Base-by-base conservation (phyloP, 106 monocot species). In the Platanthera zijinensis region DNA sequence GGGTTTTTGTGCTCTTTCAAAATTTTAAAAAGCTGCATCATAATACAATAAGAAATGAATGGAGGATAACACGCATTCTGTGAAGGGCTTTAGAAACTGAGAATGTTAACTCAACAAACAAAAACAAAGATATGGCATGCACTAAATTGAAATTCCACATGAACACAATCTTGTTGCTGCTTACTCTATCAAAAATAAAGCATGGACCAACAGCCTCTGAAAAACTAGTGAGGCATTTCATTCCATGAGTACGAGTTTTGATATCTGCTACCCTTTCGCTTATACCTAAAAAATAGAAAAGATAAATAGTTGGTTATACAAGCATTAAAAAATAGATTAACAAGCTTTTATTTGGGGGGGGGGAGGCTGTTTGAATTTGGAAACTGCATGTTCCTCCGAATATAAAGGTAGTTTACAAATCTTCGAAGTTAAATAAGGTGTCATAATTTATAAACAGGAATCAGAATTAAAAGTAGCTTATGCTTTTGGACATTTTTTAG, bases 1-100 rank as follows among this genome's bases (percentile, higher is more conserved):
- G 99, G 99, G 70, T 99, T 99, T 78, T 94, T 94, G 80, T 99
- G 99, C 67, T 94, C 99, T 74, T 90, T 99, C 94, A 99, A 92
- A 51, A 99, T 94, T 85, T 99, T 99, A 81, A 94, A 99, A 25
- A 99, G 83, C 99, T 99, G 79, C 28, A 57, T 59, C 66, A 66
- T 66, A 66, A 66, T 30, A 25, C 66, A 66, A 30, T 32, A 66
- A 32, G 1, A 66, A 66, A 10, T 32, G 66, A 66, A 62, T 7
- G 10, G 30, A 66, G 18, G 30, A 25, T 11, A 66, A 30, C 32
- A n/a, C 32, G 10, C 8, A 66, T 30, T 66, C 5, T 19, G 13
- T 66, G 10, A 66, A 66, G 32, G 30, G 66, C 32, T 11, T 39
- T 30, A 66, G 61, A 17, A 57, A 77, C 4, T 57, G 32, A 57